Percentiles rank a stretch among this genome's conserved stretches.
These are phyloP conservation scores for Boletus mariae DNA, from an alignment of 1,284 basidiomycete species.

Conservation along the genomic window DNA sequence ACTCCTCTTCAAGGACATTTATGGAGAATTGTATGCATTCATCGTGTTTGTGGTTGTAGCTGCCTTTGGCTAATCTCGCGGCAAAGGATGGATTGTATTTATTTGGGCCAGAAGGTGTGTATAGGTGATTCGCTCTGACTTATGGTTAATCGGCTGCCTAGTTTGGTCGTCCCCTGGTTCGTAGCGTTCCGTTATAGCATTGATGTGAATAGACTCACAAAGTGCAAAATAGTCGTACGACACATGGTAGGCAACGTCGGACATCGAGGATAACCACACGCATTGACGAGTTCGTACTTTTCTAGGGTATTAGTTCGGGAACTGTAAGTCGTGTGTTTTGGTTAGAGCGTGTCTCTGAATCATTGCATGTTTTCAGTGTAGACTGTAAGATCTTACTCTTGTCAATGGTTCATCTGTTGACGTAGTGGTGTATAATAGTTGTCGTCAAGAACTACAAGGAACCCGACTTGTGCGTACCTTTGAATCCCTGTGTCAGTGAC, in stretches of 20 bases:
- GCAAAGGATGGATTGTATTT: constrained; percentile 87
- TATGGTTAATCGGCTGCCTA: constrained; percentile 15
- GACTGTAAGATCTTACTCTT: constrained; percentile 49
- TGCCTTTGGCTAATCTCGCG: constrained; percentile 2
- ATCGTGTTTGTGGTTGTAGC: background rate
- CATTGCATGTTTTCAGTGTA: constrained; percentile 41
- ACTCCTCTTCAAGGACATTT: constrained; percentile 66
- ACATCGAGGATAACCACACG: background rate
- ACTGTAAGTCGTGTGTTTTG: constrained; percentile 48
- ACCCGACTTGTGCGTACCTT: constrained; percentile 64
- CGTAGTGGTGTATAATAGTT: constrained; percentile 37
- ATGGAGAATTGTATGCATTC: constrained; percentile 71
- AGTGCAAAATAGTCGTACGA: constrained; percentile 46
- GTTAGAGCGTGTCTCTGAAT: constrained; percentile 3
- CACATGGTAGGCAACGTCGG: constrained; percentile 41
- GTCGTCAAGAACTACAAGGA: constrained; percentile 64
- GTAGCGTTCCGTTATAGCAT: constrained; percentile 17
- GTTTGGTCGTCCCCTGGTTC: constrained; percentile 48
- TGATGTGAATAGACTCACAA: constrained; percentile 9
- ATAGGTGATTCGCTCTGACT: constrained; percentile 7
- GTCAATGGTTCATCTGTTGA: constrained; percentile 5
- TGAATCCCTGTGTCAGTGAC: background rate
- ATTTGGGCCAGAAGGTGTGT: constrained; percentile 82
- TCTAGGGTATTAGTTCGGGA: constrained; percentile 72
- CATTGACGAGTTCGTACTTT: constrained; percentile 1